Conservation (phyloP, 305 asterid genomes). For the Fraxinus sp. region DNA sequence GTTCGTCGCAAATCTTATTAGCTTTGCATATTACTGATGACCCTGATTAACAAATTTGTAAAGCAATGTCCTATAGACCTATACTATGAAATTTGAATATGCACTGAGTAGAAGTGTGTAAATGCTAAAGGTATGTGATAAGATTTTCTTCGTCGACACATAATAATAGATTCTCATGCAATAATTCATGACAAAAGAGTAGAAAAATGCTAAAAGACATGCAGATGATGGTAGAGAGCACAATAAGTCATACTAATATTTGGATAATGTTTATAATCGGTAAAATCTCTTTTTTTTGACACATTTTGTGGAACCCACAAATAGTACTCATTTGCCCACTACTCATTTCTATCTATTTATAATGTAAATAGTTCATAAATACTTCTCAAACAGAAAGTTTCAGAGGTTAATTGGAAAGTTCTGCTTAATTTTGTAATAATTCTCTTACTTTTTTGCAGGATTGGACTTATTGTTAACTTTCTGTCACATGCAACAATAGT, state of each 20-base stretch:
- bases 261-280: background rate
- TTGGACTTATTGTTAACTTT: background rate
- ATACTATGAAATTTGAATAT: background rate
- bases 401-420: background rate
- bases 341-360: background rate
- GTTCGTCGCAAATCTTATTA: too few relatives aligned
- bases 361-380: background rate
- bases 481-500: background rate
- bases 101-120: background rate
- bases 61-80: background rate
- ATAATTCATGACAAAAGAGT: background rate
- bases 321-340: background rate
- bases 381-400: background rate
- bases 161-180: too few relatives aligned
- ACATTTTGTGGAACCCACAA: background rate
- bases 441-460: background rate
- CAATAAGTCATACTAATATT: background rate
- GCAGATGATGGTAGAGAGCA: background rate
- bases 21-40: background rate
- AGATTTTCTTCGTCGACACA: background rate
- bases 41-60: background rate
- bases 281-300: background rate
- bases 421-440: background rate
- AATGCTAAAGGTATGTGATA: background rate
- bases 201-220: background rate